Evolutionary conservation across 208 protist genomes (phyloP).

Genomic region (Spongospora subterranea): DNA sequence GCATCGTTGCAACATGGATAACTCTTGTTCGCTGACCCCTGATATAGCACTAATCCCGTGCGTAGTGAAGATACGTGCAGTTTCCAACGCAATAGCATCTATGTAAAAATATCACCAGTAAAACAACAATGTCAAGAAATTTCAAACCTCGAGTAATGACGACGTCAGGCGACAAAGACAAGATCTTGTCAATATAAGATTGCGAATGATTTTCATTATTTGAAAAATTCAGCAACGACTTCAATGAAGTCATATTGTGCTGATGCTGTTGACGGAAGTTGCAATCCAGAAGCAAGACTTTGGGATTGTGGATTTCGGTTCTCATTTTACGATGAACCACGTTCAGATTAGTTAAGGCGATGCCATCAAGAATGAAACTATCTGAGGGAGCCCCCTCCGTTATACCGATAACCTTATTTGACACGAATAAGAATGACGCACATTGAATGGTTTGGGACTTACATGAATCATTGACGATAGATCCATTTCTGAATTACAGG

Average conservation of each 20-base stretch:
- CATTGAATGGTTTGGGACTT: not conserved
- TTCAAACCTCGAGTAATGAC: not conserved
- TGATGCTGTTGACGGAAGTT: not conserved
- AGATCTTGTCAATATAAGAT: not conserved
- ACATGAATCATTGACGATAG: not conserved
- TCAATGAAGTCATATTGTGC: not conserved
- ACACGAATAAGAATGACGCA: not conserved
- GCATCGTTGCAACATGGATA: not conserved
- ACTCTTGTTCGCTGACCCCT: not conserved
- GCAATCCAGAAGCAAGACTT: not conserved
- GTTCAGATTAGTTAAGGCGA: not conserved
- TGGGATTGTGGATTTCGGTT: not conserved
- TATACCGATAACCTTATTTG: not conserved
- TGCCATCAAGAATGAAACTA: not conserved
- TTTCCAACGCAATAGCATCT: not conserved
- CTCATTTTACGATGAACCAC: constrained; percentile 24
- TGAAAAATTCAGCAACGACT: not conserved
- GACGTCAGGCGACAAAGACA: not conserved
- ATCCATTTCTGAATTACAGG: not conserved
- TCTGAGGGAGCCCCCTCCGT: not conserved
- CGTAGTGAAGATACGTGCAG: not conserved
- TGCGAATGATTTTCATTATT: not conserved
- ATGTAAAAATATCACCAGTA: not conserved
- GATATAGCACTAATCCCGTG: constrained; percentile 5
- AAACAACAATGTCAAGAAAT: not conserved